Conservation (phyloP, 192 early-diverging fungal species). For the Rhizoclosmatium globosum region DNA sequence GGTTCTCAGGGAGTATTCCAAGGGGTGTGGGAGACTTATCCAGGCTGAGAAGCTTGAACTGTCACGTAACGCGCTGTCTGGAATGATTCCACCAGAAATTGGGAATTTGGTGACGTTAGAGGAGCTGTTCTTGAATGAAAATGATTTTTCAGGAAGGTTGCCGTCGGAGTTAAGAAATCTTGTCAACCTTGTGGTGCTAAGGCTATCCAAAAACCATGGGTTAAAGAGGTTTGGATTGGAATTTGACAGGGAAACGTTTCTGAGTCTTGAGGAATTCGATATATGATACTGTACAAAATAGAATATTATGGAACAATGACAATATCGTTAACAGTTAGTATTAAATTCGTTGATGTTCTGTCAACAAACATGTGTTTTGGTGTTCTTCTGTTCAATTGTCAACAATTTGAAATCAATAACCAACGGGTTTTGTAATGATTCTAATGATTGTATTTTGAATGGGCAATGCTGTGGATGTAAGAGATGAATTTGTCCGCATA, state of each 20-base stretch:
- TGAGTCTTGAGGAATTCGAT: neutral
- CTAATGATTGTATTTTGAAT: too few relatives aligned
- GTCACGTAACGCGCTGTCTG: neutral
- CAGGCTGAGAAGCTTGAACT: neutral
- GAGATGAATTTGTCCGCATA: too few relatives aligned
- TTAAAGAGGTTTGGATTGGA: neutral
- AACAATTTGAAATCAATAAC: too few relatives aligned
- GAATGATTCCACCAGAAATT: neutral
- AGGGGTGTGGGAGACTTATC: neutral
- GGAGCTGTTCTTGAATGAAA: neutral
- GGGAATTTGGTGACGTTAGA: neutral
- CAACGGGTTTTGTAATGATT: too few relatives aligned
- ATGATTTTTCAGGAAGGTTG: neutral
- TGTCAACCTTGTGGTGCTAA: neutral
- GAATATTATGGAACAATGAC: too few relatives aligned
- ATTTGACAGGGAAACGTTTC: neutral
- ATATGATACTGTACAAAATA: neutral
- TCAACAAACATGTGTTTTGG: too few relatives aligned
- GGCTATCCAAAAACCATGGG: neutral
- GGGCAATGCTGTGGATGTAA: too few relatives aligned
- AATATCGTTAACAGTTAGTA: too few relatives aligned
- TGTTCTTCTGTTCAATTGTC: too few relatives aligned
- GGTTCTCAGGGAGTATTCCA: neutral
- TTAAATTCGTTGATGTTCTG: too few relatives aligned
- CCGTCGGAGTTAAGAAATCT: neutral